Base-by-base conservation (phyloP, 1,139 yeast species). In the Saccharomyces pastorianus region DNA sequence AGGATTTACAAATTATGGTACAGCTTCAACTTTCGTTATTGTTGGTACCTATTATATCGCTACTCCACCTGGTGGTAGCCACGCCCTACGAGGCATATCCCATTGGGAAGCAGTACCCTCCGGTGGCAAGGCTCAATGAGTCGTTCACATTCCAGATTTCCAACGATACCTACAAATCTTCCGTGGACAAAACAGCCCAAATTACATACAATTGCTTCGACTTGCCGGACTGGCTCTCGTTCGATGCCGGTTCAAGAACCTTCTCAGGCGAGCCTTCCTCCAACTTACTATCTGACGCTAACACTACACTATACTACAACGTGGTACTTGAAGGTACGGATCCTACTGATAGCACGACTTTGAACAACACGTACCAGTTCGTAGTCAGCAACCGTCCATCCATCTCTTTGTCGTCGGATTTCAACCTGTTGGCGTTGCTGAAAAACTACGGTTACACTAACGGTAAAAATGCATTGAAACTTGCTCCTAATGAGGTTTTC, bases 71-170 rank as follows among this genome's bases (percentile, higher is more conserved):
- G 34, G 34, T 31, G 34, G 34, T 31, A 2, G 70, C 73, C 1
- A 59, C 68, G 20, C 84, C 84, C 1, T 79, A 80, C 58, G 78
- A 82, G 56, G 90, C 91, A 48, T 91, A 86, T 74, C 95, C 97
- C 6, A 80, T 93, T 65, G 73, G 79, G 60, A 83, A 84, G 65
- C 99, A 93, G 71, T 77, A 83, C 42, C 98, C 98, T 17, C 85
- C 90, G 41, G 88, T 93, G 11, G 97, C 96, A 4, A 77, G 96
- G 56, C 80, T 82, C 17, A 81, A 82, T 59, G 74, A 81, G 60
- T 64, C 69, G 1, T 93, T 85, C 71, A 60, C 73, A n/a, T 93
- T 88, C 71, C 78, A 83, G 47, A 73, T 93, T 54, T 84, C 91
- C 51, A 74, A 78, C 56, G 82, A 84, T 60, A 91, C 99, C 3